Conservation (phyloP, 2,329 filamentous ascomycete genomes). For the Epichloe uncinata region DNA sequence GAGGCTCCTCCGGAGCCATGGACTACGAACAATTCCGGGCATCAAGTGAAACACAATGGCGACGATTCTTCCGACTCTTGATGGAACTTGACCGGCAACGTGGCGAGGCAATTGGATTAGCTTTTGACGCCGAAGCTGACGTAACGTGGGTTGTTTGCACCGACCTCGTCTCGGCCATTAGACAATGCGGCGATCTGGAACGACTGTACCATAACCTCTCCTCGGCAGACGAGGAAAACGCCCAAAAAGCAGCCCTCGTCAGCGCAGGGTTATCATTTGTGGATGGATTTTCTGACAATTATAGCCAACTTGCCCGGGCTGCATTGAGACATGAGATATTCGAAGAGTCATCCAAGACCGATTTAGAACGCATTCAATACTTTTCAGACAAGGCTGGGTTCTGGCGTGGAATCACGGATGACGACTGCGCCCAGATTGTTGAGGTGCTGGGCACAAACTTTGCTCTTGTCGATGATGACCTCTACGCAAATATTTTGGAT, state of each 20-base stretch:
- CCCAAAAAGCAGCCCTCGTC: conserved; percentile 48
- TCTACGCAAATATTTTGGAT: conserved; percentile 38
- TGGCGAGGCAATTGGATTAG: conserved; percentile 67
- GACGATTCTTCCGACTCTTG: conserved; percentile 74
- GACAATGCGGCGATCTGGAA: conserved; percentile 69
- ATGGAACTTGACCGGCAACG: conserved; percentile 77
- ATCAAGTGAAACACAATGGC: conserved; percentile 74
- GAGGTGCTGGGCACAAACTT: conserved; percentile 54
- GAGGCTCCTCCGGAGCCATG: conserved; percentile 47
- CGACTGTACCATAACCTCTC: conserved; percentile 55
- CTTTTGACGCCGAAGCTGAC: conserved; percentile 55
- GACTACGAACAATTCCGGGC: conserved; percentile 64
- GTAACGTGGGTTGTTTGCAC: conserved; percentile 77
- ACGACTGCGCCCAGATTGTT: conserved; percentile 60
- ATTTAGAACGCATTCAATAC: conserved; percentile 59
- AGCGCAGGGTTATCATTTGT: conserved; percentile 58
- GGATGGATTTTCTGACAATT: conserved; percentile 54
- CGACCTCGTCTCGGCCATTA: conserved; percentile 65
- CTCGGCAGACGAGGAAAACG: conserved; percentile 36
- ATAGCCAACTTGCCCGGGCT: conserved; percentile 53
- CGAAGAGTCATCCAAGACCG: conserved; percentile 55
- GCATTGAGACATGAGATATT: conserved; percentile 62
- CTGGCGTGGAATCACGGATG: conserved; percentile 66
- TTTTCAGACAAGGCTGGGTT: conserved; percentile 73
- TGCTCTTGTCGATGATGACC: conserved; percentile 40